Base-by-base conservation (phyloP, 2,329 filamentous ascomycete species). In the Nemania sp. region DNA sequence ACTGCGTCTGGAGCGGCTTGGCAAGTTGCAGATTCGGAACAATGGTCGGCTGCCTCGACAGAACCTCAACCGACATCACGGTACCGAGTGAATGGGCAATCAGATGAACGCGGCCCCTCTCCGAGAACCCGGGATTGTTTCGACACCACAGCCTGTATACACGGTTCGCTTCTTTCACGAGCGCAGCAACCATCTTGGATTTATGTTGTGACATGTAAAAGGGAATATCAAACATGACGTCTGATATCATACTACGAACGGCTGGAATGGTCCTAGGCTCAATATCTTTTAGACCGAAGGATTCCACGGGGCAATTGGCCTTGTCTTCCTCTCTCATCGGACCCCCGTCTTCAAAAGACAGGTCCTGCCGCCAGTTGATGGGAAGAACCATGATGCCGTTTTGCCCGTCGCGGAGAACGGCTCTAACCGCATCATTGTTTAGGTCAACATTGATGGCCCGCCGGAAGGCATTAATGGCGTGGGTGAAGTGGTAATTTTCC, bases 121-220 rank as follows among this genome's bases (percentile, higher is more conserved):
- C 81, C 10, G 88, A 80, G 70, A 99, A 99, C 0, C 88, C 90
- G 0, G 92, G 90, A 65, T 99, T 98, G 72, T 98, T 97, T 48
- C 84, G 83, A 71, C 93, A 97, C 95, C 95, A 99, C 1, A 98
- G 82, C 17, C 90, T 86, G 73, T 97, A 98, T n/a, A 99, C 91
- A 5, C 94, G 86, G 71, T 99, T 99, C 7, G 95, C 94, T 77
- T 99, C 95, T 60, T 84, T 84, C 42, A 96, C 88, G 49, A 97
- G 87, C 1, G 95, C 93, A 45, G 88, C 84, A 52, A 97, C 90
- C 93, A 99, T 98, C 75, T 92, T 97, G 3, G 89, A 86, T 71
- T 98, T 97, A 76, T 98, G 94, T 60, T 96, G 90, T 0, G 94
- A 98, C 77, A 99, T 88, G 77, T 98, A 99, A 73, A 97, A 98